A percentile compares a stretch with the other conserved stretches of the same genome.
These are phyloP conservation scores for Fusarium sp. DNA, from an alignment of 2,329 filamentous ascomycete genomes.

Conservation along the genomic window DNA sequence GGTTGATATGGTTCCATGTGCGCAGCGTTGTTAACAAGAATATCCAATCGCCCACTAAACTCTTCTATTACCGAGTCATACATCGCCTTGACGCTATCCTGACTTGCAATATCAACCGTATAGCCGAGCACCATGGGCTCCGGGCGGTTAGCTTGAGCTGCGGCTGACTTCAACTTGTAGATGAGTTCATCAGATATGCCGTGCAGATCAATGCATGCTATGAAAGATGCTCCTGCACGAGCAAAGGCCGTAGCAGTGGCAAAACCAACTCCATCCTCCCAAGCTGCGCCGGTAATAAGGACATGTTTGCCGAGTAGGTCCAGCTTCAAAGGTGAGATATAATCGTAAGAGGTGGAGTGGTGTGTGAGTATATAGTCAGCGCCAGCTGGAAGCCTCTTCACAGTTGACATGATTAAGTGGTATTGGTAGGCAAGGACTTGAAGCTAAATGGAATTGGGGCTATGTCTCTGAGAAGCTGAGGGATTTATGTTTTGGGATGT, in stretches of 20 bases:
- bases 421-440: background rate
- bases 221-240: background rate
- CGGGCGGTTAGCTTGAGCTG: background rate
- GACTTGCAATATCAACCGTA: background rate
- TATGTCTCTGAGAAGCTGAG: background rate
- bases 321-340: background rate
- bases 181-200: background rate
- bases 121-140: background rate
- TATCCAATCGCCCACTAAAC: background rate
- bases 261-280: background rate
- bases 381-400: background rate
- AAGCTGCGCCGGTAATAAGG: background rate
- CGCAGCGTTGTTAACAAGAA: background rate
- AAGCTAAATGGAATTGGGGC: accelerated
- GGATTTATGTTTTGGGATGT: background rate
- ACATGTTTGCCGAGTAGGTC: background rate
- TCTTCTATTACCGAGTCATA: background rate
- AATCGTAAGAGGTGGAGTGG: background rate
- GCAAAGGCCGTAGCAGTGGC: background rate
- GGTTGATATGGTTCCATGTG: background rate
- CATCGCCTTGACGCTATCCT: background rate
- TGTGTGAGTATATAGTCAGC: background rate
- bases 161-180: background rate
- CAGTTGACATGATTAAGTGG: background rate
- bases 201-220: background rate